A percentile compares a stretch with the other conserved stretches of the same genome.
Conservation (phyloP, 257 asterid species). For the Scutellaria minor region DNA sequence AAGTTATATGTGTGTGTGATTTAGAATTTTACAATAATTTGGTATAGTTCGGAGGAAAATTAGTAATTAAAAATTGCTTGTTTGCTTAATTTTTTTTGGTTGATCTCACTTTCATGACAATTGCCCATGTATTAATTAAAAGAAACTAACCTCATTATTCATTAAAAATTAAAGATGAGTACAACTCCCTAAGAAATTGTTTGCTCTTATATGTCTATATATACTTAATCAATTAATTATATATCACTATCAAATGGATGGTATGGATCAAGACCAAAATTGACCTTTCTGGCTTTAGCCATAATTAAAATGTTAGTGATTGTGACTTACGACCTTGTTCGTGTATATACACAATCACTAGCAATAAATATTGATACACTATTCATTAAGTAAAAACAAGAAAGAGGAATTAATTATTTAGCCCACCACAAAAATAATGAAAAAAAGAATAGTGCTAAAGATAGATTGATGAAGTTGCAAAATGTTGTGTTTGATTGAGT, state of each 20-base stretch:
- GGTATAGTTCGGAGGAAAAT: too few species aligned
- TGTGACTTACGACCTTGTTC: slow-evolving; percentile 15
- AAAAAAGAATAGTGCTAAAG: neutral
- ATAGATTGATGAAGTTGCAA: neutral
- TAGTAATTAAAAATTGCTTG: too few species aligned
- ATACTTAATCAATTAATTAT: neutral
- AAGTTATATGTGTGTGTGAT: too few species aligned
- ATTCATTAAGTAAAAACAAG: neutral
- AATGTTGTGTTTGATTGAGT: too few species aligned
- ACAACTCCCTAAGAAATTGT: too few species aligned
- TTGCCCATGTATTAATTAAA: too few species aligned
- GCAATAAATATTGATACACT: neutral
- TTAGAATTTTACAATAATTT: too few species aligned
- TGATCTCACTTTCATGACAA: too few species aligned
- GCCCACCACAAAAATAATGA: neutral
- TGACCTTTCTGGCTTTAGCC: slow-evolving; percentile 19
- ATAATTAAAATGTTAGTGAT: slow-evolving; percentile 3
- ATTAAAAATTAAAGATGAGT: too few species aligned
- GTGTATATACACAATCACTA: neutral
- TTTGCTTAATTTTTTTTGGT: too few species aligned
- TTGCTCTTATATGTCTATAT: too few species aligned
- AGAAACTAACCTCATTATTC: too few species aligned
- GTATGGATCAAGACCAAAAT: neutral
- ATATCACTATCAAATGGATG: slow-evolving; percentile 13
- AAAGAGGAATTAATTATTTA: neutral